A percentile compares a stretch with the other conserved stretches of the same genome.
phyloP scores from a whole-genome alignment of 305 asterid species.

The Fraxinus platypoda region DNA sequence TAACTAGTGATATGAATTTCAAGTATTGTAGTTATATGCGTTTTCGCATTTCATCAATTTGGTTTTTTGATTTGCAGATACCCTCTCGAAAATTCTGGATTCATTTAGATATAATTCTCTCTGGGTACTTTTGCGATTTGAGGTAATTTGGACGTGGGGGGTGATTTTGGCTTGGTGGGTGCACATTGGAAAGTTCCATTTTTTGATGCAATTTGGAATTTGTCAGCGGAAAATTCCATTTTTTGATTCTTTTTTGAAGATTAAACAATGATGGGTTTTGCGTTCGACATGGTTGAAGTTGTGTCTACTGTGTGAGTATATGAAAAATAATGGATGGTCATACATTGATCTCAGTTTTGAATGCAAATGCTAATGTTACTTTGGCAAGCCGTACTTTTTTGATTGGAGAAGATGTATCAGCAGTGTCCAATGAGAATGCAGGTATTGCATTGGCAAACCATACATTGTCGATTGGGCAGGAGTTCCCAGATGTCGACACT shows the following conservation, averaged over 20 bases:
- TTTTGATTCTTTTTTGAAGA: slow-evolving; percentile 8
- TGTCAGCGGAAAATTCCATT: neutral
- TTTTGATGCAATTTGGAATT: slow-evolving; percentile 11
- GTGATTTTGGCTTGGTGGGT: slow-evolving; percentile 7
- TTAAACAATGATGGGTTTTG: slow-evolving; percentile 14
- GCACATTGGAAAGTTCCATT: neutral
- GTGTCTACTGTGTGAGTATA: slow-evolving; percentile 17
- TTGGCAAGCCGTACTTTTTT: slow-evolving; percentile 36
- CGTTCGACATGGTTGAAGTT: neutral
- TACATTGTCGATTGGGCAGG: slow-evolving; percentile 69
- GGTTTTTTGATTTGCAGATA: slow-evolving; percentile 20
- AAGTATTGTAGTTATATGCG: neutral
- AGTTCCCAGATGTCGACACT: slow-evolving; percentile 80
- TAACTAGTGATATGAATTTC: slow-evolving; percentile 8
- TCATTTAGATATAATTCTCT: slow-evolving; percentile 3
- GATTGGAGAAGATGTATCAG: slow-evolving; percentile 45
- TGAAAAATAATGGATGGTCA: slow-evolving; percentile 40
- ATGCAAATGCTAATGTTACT: slow-evolving; percentile 24
- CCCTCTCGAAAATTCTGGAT: slow-evolving; percentile 17
- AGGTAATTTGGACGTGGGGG: neutral
- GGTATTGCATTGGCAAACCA: slow-evolving; percentile 32
- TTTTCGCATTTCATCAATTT: neutral
- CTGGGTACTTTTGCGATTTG: slow-evolving; percentile 13
- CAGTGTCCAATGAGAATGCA: slow-evolving; percentile 17
- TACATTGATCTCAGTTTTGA: slow-evolving; percentile 27